phyloP scores from a whole-genome alignment of 768 basidiomycete genomes.

The Lactarius sp. region DNA sequence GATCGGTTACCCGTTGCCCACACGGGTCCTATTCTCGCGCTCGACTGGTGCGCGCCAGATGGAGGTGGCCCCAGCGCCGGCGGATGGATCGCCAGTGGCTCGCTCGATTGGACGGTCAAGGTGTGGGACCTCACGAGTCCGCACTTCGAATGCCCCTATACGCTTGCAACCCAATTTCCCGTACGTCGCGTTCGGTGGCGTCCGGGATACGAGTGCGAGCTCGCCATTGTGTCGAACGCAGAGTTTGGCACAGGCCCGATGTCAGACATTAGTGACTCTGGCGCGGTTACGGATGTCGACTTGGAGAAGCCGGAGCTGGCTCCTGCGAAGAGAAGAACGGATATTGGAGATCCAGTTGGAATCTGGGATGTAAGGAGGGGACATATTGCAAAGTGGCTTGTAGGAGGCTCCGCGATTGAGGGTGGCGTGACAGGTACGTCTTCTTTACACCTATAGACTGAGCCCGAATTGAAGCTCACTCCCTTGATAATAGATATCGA shows the following conservation, averaged over 20 bases:
- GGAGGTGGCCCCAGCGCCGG: slow-evolving; percentile 24
- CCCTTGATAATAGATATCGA: slow-evolving; percentile 46
- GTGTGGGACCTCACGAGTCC: slow-evolving; percentile 67
- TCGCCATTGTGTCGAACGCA: slow-evolving; percentile 66
- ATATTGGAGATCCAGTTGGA: slow-evolving; percentile 58
- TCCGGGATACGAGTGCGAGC: slow-evolving; percentile 68
- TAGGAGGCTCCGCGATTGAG: slow-evolving; percentile 58
- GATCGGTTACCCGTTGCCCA: slow-evolving; percentile 75
- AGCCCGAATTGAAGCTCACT: not conserved
- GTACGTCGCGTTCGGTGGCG: slow-evolving; percentile 74
- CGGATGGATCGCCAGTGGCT: slow-evolving; percentile 78
- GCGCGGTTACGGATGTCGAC: not conserved
- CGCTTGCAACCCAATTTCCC: slow-evolving; percentile 68
- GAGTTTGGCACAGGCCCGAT: slow-evolving; percentile 42
- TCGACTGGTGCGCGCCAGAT: slow-evolving; percentile 60
- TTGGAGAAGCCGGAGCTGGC: slow-evolving; percentile 20
- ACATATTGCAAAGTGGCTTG: slow-evolving; percentile 80
- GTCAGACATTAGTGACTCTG: slow-evolving; percentile 25
- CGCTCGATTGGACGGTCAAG: slow-evolving; percentile 76
- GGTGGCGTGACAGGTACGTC: slow-evolving; percentile 68
- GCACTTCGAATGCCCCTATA: slow-evolving; percentile 60
- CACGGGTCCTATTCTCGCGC: slow-evolving; percentile 59
- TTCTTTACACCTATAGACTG: not conserved
- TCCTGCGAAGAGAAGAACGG: slow-evolving; percentile 17
- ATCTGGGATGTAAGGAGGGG: slow-evolving; percentile 84